Evolutionary conservation across 768 basidiomycete species (phyloP).

Genomic region (Kwoniella newhampshirensis): DNA sequence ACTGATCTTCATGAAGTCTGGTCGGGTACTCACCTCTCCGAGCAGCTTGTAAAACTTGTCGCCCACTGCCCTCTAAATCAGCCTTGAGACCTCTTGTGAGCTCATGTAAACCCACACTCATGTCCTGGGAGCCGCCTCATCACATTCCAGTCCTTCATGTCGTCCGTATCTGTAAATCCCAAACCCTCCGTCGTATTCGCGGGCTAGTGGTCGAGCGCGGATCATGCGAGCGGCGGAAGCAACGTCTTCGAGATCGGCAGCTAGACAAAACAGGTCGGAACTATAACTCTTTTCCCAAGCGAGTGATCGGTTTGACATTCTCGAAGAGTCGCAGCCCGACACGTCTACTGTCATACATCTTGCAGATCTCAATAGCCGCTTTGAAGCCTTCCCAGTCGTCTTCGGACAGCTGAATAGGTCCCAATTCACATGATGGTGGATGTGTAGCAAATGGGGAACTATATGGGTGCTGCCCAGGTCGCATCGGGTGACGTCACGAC

Average conservation of each 20-base stretch:
- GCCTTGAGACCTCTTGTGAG: too few species aligned
- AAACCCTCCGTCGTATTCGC: background rate
- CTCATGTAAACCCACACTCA: too few species aligned
- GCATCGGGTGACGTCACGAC: background rate
- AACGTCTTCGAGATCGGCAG: background rate
- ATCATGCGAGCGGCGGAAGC: background rate
- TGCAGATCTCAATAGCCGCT: background rate
- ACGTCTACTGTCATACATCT: background rate
- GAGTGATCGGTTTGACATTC: background rate
- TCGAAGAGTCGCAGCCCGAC: background rate
- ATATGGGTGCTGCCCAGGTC: background rate
- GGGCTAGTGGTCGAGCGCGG: background rate
- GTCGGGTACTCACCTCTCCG: too few species aligned
- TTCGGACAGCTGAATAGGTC: background rate
- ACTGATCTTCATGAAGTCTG: too few species aligned
- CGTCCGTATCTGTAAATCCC: constrained; percentile 3
- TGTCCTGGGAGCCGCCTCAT: background rate
- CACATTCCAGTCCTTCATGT: background rate
- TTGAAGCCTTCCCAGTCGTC: background rate
- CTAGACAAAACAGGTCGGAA: background rate
- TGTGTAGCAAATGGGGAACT: background rate
- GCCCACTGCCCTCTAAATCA: too few species aligned
- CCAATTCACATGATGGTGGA: too few species aligned
- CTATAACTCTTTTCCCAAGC: background rate
- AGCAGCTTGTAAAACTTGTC: too few species aligned